Conservation (phyloP, 768 basidiomycete genomes). For the Polyporus arcularius region DNA sequence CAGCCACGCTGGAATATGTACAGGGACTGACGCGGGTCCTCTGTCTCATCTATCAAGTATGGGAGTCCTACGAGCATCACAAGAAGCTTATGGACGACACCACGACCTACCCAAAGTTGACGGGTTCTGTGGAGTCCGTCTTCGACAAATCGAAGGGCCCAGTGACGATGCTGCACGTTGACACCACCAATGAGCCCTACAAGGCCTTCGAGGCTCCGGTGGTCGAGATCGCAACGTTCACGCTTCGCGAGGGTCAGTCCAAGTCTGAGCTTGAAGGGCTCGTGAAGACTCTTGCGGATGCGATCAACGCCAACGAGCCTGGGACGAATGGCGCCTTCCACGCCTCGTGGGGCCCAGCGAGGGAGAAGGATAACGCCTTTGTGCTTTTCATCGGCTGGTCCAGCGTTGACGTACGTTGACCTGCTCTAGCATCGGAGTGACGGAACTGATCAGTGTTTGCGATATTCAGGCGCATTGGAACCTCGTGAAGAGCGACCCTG, state of each 20-base stretch:
- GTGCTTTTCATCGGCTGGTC: constrained; percentile 14
- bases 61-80: constrained; percentile 18
- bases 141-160: not conserved
- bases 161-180: constrained; percentile 6
- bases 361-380: constrained; percentile 5
- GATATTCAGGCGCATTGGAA: constrained; percentile 6
- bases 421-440: no score
- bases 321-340: not conserved
- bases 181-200: constrained; percentile 9
- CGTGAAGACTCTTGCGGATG: constrained; percentile 4
- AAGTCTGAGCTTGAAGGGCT: constrained; percentile 1
- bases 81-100: constrained; percentile 13
- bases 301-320: not conserved
- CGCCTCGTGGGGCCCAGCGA: constrained; percentile 10
- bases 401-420: constrained; percentile 8
- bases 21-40: not conserved
- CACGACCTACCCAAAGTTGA: constrained; percentile 13
- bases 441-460: no score
- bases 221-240: constrained; percentile 11
- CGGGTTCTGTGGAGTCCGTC: not conserved
- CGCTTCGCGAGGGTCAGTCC: constrained; percentile 8
- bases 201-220: constrained; percentile 15
- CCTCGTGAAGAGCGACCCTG: constrained; percentile 6
- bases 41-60: constrained; percentile 2
- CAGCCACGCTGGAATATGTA: not conserved